Evolutionary conservation across 139 green algal species (phyloP), one percentile per base, ranked within the genome.

Genomic region (Zygnema cylindricum): DNA sequence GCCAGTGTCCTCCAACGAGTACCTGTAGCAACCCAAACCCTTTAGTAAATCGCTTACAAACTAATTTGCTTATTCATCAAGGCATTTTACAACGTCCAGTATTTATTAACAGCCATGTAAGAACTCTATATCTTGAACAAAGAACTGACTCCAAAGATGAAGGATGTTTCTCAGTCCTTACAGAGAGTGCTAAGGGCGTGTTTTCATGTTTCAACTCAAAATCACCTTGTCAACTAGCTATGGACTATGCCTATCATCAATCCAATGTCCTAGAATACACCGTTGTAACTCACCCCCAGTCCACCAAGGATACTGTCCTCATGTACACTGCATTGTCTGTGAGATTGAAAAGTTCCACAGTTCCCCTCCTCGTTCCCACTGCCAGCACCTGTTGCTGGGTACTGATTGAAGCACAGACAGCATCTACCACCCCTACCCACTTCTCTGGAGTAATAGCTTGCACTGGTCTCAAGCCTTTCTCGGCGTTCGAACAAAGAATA

Each of bases 1-100:
- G 16, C 89, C 89, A 41, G 89, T 92, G 77, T 92, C 89, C 75
- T 87, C 89, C 43, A 91, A 42, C 16, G 83, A 88, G 35, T 90
- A 90, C 7, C 83, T 88, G 49, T 23, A 7, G 7, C 71, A 41
- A 40, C 49, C 49, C 7, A 63, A 63, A 63, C 49, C 49, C 49
- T 63, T 7, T 63, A 63, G 16, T 63, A 7, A 7, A 63, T 63
- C 49, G 16, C 16, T 16, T 25, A 7, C 49, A 16, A 7, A 63
- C 49, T 63, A 7, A 63, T 63, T 16, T 63, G 49, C 49, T 16
- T n/a, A n/a, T n/a, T n/a, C n/a, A n/a, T n/a, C n/a, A n/a, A n/a
- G n/a, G n/a, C n/a, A n/a, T n/a, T n/a, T n/a, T n/a, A n/a, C n/a
- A n/a, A n/a, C n/a, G n/a, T n/a, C n/a, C n/a, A n/a, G n/a, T n/a